A percentile compares a stretch with the other conserved stretches of the same genome.
phyloP scores from a whole-genome alignment of 73 alveolate species.

The Stentor coeruleus region DNA sequence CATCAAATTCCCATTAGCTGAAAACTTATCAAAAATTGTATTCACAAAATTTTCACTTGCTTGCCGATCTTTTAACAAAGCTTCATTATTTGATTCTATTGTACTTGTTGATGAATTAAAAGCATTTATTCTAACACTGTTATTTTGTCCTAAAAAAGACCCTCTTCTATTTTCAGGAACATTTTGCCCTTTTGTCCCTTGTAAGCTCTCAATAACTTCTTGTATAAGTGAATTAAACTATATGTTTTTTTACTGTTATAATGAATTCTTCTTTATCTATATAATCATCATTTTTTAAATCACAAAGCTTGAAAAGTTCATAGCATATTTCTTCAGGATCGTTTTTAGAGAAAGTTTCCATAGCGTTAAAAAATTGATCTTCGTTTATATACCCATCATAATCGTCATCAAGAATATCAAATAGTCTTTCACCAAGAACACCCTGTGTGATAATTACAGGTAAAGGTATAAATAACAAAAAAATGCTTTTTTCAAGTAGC shows the following conservation, averaged over 20 bases:
- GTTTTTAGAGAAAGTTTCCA: neutral
- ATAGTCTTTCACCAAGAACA: neutral
- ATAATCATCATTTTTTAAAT: neutral
- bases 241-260: neutral
- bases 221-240: neutral
- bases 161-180: neutral
- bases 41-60: neutral
- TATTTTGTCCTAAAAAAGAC: neutral
- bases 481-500: neutral
- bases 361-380: neutral
- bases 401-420: neutral
- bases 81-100: neutral
- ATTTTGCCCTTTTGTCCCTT: neutral
- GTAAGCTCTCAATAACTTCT: neutral
- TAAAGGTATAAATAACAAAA: neutral
- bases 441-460: constrained; percentile 16
- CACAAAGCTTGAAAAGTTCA: neutral
- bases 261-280: neutral
- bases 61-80: neutral
- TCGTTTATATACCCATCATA: neutral
- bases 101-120: neutral
- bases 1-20: neutral
- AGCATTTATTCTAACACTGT: neutral
- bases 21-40: neutral
- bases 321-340: neutral